These are phyloP conservation scores for Picocystis sp. DNA, from an alignment of 163 green algal species.

Conservation along the genomic window DNA sequence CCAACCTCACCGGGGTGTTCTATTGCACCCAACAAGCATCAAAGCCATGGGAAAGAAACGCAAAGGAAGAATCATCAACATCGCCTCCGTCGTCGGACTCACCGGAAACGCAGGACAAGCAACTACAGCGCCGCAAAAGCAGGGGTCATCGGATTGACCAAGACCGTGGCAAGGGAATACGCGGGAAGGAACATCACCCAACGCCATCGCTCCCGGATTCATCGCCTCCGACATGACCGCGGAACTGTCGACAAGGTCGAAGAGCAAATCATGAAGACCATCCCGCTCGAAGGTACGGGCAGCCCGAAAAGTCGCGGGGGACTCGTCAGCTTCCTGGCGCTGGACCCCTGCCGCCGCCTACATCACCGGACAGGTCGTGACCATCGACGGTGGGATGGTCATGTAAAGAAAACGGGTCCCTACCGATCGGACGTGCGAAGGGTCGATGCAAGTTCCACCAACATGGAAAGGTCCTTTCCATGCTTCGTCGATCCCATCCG, in stretches of 20 bases:
- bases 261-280: constrained; percentile 63
- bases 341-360: constrained; percentile 86
- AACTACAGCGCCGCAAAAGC: constrained; percentile 96
- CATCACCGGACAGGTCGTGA: constrained; percentile 86
- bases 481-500: no score
- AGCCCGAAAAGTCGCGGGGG: constrained; percentile 91
- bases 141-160: constrained; percentile 89
- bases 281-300: constrained; percentile 56
- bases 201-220: constrained; percentile 90
- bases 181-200: constrained; percentile 69
- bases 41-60: constrained; percentile 48
- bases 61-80: constrained; percentile 92
- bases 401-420: constrained; percentile 65
- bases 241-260: constrained; percentile 85
- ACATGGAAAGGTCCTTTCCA: no score
- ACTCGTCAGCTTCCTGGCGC: constrained; percentile 83
- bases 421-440: no score
- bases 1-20: constrained; percentile 93
- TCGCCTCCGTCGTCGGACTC: constrained; percentile 87
- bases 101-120: constrained; percentile 86
- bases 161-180: constrained; percentile 82
- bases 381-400: constrained; percentile 87
- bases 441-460: no score
- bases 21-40: constrained; percentile 61
- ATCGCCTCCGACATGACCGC: constrained; percentile 94